Conservation (phyloP, 2,329 filamentous ascomycete species). For the Ascomycota sp. region DNA sequence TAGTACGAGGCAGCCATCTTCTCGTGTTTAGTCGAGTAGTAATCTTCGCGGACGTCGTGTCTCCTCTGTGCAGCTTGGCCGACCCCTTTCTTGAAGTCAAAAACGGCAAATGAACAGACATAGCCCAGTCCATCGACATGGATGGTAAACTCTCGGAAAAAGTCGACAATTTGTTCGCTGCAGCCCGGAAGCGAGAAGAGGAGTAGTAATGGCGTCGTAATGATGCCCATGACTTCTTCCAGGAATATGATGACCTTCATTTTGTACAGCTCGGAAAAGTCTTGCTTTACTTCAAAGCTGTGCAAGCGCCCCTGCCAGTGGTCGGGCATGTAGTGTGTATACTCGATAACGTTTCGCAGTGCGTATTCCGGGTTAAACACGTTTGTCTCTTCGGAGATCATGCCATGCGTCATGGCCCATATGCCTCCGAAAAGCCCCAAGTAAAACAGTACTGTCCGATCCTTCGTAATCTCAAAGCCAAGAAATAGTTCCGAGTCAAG, state of each 20-base stretch:
- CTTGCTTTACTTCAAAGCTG: conserved; percentile 74
- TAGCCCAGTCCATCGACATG: conserved; percentile 92
- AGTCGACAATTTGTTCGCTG: conserved; percentile 84
- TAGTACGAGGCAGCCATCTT: conserved; percentile 98
- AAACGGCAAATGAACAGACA: conserved; percentile 91
- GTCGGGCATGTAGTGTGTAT: conserved; percentile 74
- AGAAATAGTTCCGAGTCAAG: conserved; percentile 79
- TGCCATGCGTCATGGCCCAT: conserved; percentile 63
- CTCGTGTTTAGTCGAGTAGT: conserved; percentile 83
- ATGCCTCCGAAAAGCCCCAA: conserved; percentile 61
- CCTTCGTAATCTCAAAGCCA: conserved; percentile 72
- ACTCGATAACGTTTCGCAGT: conserved; percentile 70
- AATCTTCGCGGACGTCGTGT: conserved; percentile 64
- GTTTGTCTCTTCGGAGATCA: conserved; percentile 66
- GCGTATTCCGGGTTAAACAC: conserved; percentile 87
- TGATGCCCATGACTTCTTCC: conserved; percentile 77
- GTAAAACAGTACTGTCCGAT: conserved; percentile 78
- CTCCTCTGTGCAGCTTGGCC: conserved; percentile 17
- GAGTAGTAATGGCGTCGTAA: conserved; percentile 75
- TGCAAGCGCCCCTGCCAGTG: conserved; percentile 83
- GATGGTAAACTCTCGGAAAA: conserved; percentile 92
- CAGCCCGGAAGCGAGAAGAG: conserved; percentile 70
- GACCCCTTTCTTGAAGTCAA: conserved; percentile 76
- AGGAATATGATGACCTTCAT: conserved; percentile 78
- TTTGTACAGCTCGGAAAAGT: conserved; percentile 80